Base-by-base conservation (phyloP, 2,329 filamentous ascomycete genomes). In the Cladorrhinum sp. region DNA sequence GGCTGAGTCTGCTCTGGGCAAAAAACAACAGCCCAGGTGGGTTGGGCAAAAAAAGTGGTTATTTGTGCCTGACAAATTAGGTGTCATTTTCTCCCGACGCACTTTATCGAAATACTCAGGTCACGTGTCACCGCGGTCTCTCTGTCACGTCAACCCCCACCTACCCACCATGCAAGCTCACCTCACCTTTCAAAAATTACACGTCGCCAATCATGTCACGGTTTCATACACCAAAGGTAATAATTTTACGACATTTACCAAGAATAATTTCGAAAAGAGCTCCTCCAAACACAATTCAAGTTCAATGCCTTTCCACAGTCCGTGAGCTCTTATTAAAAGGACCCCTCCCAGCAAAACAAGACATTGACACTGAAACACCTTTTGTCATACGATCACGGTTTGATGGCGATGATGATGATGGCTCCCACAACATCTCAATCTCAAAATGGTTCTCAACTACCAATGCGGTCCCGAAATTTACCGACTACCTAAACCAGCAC, bases 381-480 rank as follows among this genome's bases (percentile, higher is more conserved):
- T 72, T 79, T 9, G 71, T 87, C 18, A 74, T 86, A 20, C 58
- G 58, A 16, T 28, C 5, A 78, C 33, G 39, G 18, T 23, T 23
- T 12, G 26, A 30, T 30, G 26, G 77, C n/a, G 71, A 73, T 30
- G 69, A 71, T 6, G 68, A 71, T 2, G 82, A 82, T 54, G 64
- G 65, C 24, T 69, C 88, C 1, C 84, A 85, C 0, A 46, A 18
- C 42, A 46, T 20, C 14, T 46, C 42, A 46, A 55, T 79, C 20
- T 68, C 68, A 3, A 83, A 82, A 64, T 90, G 88, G 88, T 90
- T 91, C 67, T 60, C 36, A 33, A 23, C 8, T 18, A 30, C 48
- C 14, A 21, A 26, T 9, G 4, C 16, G 10, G 12, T 18, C 16
- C 42, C 42, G 6, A 18, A 61, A 1, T 57, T 70, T 18, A 59